Base-by-base conservation (phyloP, 1,284 basidiomycete genomes). In the Ganoderma lingzhi region DNA sequence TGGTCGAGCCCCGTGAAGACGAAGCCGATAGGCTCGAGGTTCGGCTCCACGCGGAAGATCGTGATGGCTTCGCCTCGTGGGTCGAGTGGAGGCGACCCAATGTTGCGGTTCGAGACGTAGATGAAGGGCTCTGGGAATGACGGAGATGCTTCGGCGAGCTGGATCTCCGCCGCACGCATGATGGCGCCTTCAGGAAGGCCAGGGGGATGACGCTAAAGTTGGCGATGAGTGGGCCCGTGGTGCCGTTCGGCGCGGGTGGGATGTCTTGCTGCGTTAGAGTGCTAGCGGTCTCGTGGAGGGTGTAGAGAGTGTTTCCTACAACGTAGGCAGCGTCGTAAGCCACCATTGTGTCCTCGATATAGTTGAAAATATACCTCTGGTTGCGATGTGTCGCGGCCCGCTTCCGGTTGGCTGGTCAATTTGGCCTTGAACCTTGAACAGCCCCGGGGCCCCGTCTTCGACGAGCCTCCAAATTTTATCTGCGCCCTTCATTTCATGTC, bases 381-480 rank as follows among this genome's bases (percentile, higher is more conserved):
- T 83, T 6, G 84, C 85, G 65, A 89, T 87, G 77, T 92, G 90
- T 35, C 90, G 82, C 0, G 92, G 92, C 1, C 91, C 92, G 68
- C 88, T 92, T 17, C 88, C 88, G 17, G 78, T 75, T 0, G 90
- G 89, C 69, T 91, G 90, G 64, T 84, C 83, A 66, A 93, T 90
- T 32, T 83, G 82, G 8, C 91, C 91, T 63, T 88, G 86, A 55
- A 92, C 87, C 15, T 76, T 77, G 78, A 82, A 92, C 15, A 80
- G 73, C 0, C 84, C 86, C 1, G 82, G 76, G 4, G 76, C 73
- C 6, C 77, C 80, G 56, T 82, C 72, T 67, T 83, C 76, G 55
- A 81, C 82, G 1, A 91, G 81, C 48, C 90, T 82, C 90, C 90
- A 93, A 69, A 92, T 85, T 67, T 81, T 89, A 77, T 92, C 90